These are phyloP conservation scores for Globisporangium carolinianum DNA, from an alignment of 352 stramenopile species.

Conservation along the genomic window DNA sequence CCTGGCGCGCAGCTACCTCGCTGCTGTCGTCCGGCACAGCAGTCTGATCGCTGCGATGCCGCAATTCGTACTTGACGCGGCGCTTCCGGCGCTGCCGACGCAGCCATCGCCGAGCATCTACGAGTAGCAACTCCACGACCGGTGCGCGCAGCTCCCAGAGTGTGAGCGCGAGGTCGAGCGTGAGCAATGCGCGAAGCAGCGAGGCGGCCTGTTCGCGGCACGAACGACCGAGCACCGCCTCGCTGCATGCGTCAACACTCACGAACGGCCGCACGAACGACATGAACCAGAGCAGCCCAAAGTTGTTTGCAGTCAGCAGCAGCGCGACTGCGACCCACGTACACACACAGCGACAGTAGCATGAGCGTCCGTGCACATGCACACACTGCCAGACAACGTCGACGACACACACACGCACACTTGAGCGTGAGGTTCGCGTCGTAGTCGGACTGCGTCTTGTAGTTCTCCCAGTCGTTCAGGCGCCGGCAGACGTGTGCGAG, in stretches of 20 bases:
- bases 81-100: not conserved
- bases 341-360: not conserved
- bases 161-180: conserved; percentile 20
- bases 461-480: conserved; percentile 71
- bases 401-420: conserved; percentile 24
- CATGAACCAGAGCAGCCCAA: conserved; percentile 45
- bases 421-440: conserved; percentile 75
- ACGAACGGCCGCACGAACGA: conserved; percentile 38
- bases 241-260: conserved; percentile 13
- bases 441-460: conserved; percentile 55
- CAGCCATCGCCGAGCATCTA: not conserved
- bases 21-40: not conserved
- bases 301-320: conserved; percentile 58
- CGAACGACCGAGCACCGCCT: conserved; percentile 15
- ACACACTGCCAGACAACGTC: too few relatives aligned
- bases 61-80: not conserved
- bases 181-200: conserved; percentile 41
- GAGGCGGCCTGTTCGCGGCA: conserved; percentile 38
- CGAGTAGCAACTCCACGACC: conserved; percentile 18
- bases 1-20: not conserved
- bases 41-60: not conserved
- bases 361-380: not conserved
- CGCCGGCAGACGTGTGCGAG: conserved; percentile 17
- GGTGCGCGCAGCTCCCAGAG: conserved; percentile 35
- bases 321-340: conserved; percentile 25